These are phyloP conservation scores for Clavispora phyllophila DNA, from an alignment of 805 yeast species.

Conservation along the genomic window DNA sequence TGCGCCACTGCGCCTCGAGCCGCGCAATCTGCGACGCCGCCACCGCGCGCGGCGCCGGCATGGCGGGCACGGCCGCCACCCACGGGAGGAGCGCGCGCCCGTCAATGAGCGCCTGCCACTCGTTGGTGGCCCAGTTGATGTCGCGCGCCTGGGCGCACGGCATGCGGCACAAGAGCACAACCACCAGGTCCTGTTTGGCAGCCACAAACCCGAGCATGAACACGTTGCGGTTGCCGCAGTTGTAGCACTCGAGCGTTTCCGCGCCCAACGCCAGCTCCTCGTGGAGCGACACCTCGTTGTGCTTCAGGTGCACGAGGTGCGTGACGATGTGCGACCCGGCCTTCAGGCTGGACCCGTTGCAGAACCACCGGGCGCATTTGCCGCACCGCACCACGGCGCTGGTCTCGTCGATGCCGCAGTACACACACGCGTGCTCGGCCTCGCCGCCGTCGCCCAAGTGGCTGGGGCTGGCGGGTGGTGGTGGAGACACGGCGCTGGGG, in stretches of 20 bases:
- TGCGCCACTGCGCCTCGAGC: conserved; percentile 79
- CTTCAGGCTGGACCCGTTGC: conserved; percentile 61
- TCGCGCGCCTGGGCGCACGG: conserved; percentile 82
- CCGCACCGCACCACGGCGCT: conserved; percentile 70
- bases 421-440: conserved; percentile 40
- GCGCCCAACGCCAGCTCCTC: conserved; percentile 84
- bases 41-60: conserved; percentile 50
- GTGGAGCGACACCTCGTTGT: conserved; percentile 68
- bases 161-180: conserved; percentile 78
- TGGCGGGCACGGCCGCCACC: conserved; percentile 72
- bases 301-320: conserved; percentile 78
- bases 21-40: conserved; percentile 61
- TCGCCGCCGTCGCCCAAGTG: too few species aligned
- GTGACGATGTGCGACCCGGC: conserved; percentile 78
- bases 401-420: conserved; percentile 70
- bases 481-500: too few species aligned
- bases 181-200: conserved; percentile 81
- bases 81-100: conserved; percentile 74
- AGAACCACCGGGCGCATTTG: conserved; percentile 81
- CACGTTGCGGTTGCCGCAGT: conserved; percentile 75
- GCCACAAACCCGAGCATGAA: conserved; percentile 82
- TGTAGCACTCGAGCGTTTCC: conserved; percentile 80
- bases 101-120: conserved; percentile 85
- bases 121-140: conserved; percentile 77
- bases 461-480: too few species aligned